Evolutionary conservation across 139 green algal genomes (phyloP), one percentile per base, ranked within the genome.

Genomic region (Ettlia oleoabundans): DNA sequence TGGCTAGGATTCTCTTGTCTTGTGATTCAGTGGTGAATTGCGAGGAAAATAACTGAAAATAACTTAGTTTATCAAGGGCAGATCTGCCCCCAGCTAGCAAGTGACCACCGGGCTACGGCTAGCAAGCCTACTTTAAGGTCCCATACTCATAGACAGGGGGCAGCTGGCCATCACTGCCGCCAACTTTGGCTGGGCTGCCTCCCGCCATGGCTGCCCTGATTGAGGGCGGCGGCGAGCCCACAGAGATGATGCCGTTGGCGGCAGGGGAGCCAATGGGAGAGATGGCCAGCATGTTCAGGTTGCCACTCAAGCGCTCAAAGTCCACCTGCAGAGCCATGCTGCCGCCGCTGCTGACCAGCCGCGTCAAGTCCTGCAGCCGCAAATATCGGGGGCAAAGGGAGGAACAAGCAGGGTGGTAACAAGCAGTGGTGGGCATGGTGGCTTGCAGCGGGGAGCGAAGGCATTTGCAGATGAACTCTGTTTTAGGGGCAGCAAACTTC

Each of bases 301-400:
- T 40, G 74, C 21, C 30, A 55, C 13, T 61, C 24, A 70, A 3
- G 38, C 55, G 55, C 55, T 80, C 74, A 3, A 80, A 26, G 72
- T 76, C 69, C 28, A 24, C 19, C 10, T 28, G 38, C 40, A 52
- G 18, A n/a, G n/a, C n/a, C 38, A 15, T 33, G 35, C 2, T 15
- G 28, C 35, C 41, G 28, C 32, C 32, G 41, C 21, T 33, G 51
- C 19, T 24, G 42, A 30, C 41, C 43, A 85, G 28, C 21, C 47
- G 41, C 42, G 67, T 42, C 47, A 87, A 28, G 40, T 87, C 76
- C 24, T 81, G 68, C 26, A 53, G n/a, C n/a, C n/a, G n/a, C n/a
- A n/a, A n/a, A n/a, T n/a, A n/a, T n/a, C n/a, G n/a, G n/a, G n/a
- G 47, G 37, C 3, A 30, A 3, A 26, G 66, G 66, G 66, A n/a